Evolutionary conservation across 495 filamentous ascomycete species (phyloP).

Genomic region (Tuber umbilicatum): DNA sequence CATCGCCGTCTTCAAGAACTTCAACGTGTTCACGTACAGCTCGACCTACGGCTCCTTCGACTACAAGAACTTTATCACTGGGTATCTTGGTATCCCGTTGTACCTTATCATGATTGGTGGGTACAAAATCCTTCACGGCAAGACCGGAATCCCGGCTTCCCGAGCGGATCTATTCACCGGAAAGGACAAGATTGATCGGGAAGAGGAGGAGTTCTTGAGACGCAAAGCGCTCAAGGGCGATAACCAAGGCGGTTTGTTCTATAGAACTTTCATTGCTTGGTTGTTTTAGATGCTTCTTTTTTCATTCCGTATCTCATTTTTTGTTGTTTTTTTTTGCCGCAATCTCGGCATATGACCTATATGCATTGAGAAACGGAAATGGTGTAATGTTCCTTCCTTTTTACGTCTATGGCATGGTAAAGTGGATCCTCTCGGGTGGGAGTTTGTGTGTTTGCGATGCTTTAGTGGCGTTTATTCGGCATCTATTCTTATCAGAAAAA

Average conservation of each 20-base stretch:
- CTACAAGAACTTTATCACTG: constrained; percentile 71
- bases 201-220: constrained; percentile 64
- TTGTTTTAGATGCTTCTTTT: constrained; percentile 51
- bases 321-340: background rate
- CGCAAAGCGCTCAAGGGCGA: constrained; percentile 48
- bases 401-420: background rate
- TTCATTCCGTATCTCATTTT: background rate
- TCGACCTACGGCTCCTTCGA: constrained; percentile 54
- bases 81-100: constrained; percentile 73
- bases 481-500: background rate
- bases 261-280: constrained; percentile 59
- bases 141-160: constrained; percentile 51
- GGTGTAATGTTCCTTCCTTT: background rate
- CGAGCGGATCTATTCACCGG: constrained; percentile 64
- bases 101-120: constrained; percentile 66
- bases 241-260: constrained; percentile 50
- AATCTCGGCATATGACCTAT: background rate
- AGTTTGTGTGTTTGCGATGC: background rate
- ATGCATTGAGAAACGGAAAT: background rate
- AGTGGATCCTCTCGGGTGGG: background rate
- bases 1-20: constrained; percentile 72
- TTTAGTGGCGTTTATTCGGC: background rate
- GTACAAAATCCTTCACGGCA: constrained; percentile 57
- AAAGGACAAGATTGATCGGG: constrained; percentile 65
- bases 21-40: constrained; percentile 54